These are phyloP conservation scores for Clavispora phyllophila DNA, from an alignment of 805 yeast genomes.

Conservation along the genomic window DNA sequence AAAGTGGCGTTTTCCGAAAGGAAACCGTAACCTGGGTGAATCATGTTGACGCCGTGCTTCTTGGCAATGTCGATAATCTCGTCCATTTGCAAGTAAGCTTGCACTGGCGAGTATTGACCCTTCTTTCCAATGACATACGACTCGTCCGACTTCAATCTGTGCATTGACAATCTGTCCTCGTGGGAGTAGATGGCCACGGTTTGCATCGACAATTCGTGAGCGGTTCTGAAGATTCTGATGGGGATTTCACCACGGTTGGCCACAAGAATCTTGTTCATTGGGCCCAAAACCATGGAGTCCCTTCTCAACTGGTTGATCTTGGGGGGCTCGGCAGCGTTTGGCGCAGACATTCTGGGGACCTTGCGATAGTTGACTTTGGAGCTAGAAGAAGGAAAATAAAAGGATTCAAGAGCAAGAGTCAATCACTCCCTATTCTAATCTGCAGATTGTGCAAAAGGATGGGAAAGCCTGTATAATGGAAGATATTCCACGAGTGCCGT, in stretches of 20 bases:
- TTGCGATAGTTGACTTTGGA: not conserved
- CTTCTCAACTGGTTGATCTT: constrained; percentile 38
- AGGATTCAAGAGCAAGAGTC: not conserved
- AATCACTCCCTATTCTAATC: not conserved
- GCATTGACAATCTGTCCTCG: constrained; percentile 93
- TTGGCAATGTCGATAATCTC: constrained; percentile 80
- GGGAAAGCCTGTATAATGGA: not conserved
- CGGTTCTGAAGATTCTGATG: constrained; percentile 88
- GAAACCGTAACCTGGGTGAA: constrained; percentile 51
- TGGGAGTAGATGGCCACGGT: constrained; percentile 96
- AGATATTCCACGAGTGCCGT: not conserved
- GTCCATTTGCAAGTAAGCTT: constrained; percentile 92
- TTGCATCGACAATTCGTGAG: constrained; percentile 95
- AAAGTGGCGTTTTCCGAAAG: constrained; percentile 88
- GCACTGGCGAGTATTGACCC: constrained; percentile 91
- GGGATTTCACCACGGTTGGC: constrained; percentile 87
- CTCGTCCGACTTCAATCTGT: constrained; percentile 90
- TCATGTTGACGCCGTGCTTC: constrained; percentile 33
- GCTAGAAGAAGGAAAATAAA: not conserved
- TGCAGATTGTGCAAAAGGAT: not conserved
- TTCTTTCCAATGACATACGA: constrained; percentile 85
- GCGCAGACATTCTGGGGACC: constrained; percentile 5
- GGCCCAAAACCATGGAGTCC: constrained; percentile 40
- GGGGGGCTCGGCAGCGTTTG: constrained; percentile 11
- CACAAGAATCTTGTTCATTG: constrained; percentile 60